Evolutionary conservation across 2,329 filamentous ascomycete species (phyloP).

Genomic region (Alternaria sp.): DNA sequence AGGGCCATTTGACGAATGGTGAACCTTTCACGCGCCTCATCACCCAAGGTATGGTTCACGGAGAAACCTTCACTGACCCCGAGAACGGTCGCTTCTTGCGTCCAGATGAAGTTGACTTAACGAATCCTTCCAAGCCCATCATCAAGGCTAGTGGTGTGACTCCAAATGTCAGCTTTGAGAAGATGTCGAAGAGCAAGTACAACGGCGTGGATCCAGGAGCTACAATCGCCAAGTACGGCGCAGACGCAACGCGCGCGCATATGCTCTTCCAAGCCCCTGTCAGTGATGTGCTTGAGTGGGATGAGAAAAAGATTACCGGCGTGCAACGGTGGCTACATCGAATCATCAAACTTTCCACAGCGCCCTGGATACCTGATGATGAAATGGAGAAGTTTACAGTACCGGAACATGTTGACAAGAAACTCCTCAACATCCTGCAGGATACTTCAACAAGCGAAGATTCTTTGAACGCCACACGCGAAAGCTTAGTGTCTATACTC

Average conservation of each 20-base stretch:
- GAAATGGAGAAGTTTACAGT: constrained; percentile 29
- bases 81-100: constrained; percentile 77
- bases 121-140: constrained; percentile 63
- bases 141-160: constrained; percentile 68
- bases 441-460: constrained; percentile 15
- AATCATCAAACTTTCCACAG: constrained; percentile 64
- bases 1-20: constrained; percentile 51
- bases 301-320: constrained; percentile 81
- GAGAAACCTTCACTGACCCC: constrained; percentile 81
- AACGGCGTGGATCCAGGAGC: constrained; percentile 85
- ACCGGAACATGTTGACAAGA: constrained; percentile 34
- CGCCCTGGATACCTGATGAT: constrained; percentile 32
- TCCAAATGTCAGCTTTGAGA: constrained; percentile 76
- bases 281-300: constrained; percentile 85
- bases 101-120: constrained; percentile 75
- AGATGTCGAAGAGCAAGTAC: constrained; percentile 95
- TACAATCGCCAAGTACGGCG: constrained; percentile 77
- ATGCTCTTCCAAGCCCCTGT: constrained; percentile 90
- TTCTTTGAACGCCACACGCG: background rate
- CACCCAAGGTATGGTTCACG: constrained; percentile 93
- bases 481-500: constrained; percentile 19
- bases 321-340: constrained; percentile 81
- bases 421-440: constrained; percentile 31
- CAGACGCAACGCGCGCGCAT: constrained; percentile 84
- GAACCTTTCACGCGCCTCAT: constrained; percentile 87